Evolutionary conservation across 192 early-diverging fungal genomes (phyloP).

Genomic region (Mortierella hygrophila): DNA sequence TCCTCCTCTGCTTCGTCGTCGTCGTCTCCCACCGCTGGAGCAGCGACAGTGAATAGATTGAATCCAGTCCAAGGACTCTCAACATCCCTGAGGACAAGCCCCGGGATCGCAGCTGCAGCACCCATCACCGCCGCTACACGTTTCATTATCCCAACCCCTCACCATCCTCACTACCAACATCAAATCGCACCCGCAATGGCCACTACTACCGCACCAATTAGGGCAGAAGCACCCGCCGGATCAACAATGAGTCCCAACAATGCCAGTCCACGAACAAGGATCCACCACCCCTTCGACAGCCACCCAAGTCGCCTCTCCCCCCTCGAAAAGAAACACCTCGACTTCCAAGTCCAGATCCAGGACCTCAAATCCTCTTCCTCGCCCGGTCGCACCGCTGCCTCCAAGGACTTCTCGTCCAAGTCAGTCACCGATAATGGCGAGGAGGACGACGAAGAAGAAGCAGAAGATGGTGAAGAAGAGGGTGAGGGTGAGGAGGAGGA

Average conservation of each 20-base stretch:
- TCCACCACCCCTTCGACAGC: conserved; percentile 37
- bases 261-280: conserved; percentile 4
- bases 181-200: background rate
- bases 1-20: background rate
- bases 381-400: background rate
- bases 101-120: background rate
- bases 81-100: background rate
- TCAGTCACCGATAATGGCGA: background rate
- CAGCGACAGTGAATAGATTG: background rate
- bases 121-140: background rate
- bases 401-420: background rate
- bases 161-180: background rate
- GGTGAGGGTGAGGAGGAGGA: conserved; percentile 24
- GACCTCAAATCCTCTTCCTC: background rate
- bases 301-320: conserved; percentile 46
- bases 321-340: conserved; percentile 33
- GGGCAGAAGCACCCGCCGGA: background rate
- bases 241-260: conserved; percentile 4
- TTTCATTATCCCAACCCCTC: background rate
- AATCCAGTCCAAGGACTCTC: background rate
- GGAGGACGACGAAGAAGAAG: conserved; percentile 16
- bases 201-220: background rate
- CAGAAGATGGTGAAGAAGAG: conserved; percentile 2
- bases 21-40: background rate
- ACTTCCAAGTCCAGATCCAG: conserved; percentile 14